These are phyloP conservation scores for Scolecobasidium constrictum DNA, from an alignment of 2,329 filamentous ascomycete genomes.

Conservation along the genomic window DNA sequence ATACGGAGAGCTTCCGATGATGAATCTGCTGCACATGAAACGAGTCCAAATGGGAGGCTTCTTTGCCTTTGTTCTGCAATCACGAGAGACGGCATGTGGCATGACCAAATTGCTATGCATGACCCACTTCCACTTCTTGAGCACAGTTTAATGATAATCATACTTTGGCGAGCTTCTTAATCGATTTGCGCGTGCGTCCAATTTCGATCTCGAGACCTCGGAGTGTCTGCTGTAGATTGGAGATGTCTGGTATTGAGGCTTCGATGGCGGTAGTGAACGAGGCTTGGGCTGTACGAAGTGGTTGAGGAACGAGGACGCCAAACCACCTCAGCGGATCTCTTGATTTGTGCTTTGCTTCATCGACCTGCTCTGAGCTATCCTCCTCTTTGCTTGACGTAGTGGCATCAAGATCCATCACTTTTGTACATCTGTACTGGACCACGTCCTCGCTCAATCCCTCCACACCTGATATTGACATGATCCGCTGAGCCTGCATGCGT, in stretches of 20 bases:
- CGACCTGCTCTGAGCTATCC: background rate
- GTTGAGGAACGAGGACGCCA: constrained; percentile 39
- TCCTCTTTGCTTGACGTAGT: background rate
- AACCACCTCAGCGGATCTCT: constrained; percentile 48
- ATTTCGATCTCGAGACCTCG: constrained; percentile 57
- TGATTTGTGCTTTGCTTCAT: constrained; percentile 1
- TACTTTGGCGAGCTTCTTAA: constrained; percentile 25
- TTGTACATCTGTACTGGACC: background rate
- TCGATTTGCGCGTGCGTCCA: constrained; percentile 40
- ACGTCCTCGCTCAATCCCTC: background rate
- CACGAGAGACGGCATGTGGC: no score
- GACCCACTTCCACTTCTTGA: no score
- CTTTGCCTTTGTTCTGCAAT: no score
- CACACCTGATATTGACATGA: constrained; percentile 27
- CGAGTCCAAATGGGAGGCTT: no score
- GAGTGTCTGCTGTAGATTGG: constrained; percentile 50
- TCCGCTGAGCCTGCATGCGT: constrained; percentile 54
- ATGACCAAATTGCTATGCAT: no score
- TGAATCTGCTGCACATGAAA: no score
- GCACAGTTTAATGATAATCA: no score
- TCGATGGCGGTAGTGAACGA: constrained; percentile 48
- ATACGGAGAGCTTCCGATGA: no score
- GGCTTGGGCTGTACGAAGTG: constrained; percentile 46
- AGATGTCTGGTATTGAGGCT: constrained; percentile 45
- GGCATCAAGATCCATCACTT: background rate